These are phyloP conservation scores for Xylaria sp. DNA, from an alignment of 2,329 filamentous ascomycete genomes.

Conservation along the genomic window DNA sequence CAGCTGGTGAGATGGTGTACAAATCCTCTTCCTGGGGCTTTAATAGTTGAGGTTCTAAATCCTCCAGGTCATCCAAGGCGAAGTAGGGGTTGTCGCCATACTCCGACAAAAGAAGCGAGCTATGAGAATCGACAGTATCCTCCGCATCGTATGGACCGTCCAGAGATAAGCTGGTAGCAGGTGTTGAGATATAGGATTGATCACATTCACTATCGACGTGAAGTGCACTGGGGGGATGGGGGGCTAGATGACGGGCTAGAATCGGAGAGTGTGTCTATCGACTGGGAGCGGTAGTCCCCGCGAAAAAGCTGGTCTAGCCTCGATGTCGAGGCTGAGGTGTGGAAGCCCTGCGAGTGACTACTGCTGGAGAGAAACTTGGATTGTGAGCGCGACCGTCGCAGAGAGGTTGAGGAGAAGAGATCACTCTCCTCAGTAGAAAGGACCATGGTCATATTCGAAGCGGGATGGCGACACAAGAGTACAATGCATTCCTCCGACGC, in stretches of 20 bases:
- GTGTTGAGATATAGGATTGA: conserved; percentile 57
- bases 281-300: conserved; percentile 36
- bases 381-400: conserved; percentile 58
- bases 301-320: conserved; percentile 45
- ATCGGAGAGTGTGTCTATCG: conserved; percentile 34
- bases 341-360: conserved; percentile 37
- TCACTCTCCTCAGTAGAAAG: conserved; percentile 52
- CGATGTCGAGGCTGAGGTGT: conserved; percentile 42
- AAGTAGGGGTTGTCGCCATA: conserved; percentile 46
- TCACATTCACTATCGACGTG: conserved; percentile 47
- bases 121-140: conserved; percentile 40
- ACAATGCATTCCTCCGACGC: conserved; percentile 26
- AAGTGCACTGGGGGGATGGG: conserved; percentile 52
- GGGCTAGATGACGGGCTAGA: conserved; percentile 49
- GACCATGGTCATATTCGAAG: conserved; percentile 48
- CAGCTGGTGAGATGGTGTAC: conserved; percentile 48
- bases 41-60: conserved; percentile 43
- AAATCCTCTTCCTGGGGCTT: conserved; percentile 47
- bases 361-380: conserved; percentile 46
- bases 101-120: conserved; percentile 43
- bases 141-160: conserved; percentile 51
- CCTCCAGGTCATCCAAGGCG: conserved; percentile 36
- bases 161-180: conserved; percentile 58
- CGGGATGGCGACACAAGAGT: conserved; percentile 1
- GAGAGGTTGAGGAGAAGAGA: conserved; percentile 49